Base-by-base conservation (phyloP, 108 stramenopile species). In the Pseudonitzschia multistriata region DNA sequence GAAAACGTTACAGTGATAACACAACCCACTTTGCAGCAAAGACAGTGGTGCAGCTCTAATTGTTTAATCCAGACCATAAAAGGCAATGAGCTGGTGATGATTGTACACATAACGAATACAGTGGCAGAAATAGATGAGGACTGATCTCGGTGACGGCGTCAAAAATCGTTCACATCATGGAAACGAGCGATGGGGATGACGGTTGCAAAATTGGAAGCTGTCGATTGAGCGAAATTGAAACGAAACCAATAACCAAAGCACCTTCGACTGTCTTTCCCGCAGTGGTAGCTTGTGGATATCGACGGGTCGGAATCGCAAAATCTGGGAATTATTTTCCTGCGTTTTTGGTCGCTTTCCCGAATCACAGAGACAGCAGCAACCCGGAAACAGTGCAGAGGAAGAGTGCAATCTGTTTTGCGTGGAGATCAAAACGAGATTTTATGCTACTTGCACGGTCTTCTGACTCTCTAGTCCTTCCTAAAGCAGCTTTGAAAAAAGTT, bases 261-360 rank as follows among this genome's bases (percentile, higher is more conserved):
- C 50, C 50, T 25, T 25, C 50, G 15, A 25, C 19, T 24, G 50
- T n/a, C 8, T 27, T 66, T 10, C 74, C 78, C 24, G 53, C 48
- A 37, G 55, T 81, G 24, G 36, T 76, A 17, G 79, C 81, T 14
- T 78, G 83, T 71, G 71, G 83, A 7, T 74, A 81, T 47, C 68
- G 68, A n/a, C 22, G 37, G 13, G 70, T 77, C 27, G 27, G 22
- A 33, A 74, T 68, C 54, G 56, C 76, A 13, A 81, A 81, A 40
- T 64, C 81, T 14, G 72, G 59, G 8, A 30, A 67, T 33, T 66
- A 72, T 3, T 81, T 81, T 67, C 81, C 81, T 13, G 71, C 81
- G 8, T 74, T 79, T 74, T 54, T 77, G 10, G 62, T 77, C n/a
- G 14, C 31, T 8, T 40, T 73, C 0, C 74, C 66, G n/a, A 14